Evolutionary conservation across 805 yeast genomes (phyloP).

Genomic region (Barnettozyma sucrosica): DNA sequence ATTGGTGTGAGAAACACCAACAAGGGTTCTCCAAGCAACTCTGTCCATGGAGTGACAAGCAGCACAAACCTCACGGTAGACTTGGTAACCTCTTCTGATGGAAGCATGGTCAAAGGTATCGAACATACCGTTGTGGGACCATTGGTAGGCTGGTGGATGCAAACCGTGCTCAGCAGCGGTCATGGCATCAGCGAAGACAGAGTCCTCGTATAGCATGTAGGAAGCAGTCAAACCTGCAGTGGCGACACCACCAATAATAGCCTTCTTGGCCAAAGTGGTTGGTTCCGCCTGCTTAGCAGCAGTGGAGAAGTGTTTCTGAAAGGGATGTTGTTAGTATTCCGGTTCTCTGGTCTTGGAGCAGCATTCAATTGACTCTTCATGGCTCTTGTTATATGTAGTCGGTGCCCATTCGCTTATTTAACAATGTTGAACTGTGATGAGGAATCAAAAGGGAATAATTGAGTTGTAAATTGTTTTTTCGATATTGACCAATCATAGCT

Average conservation of each 20-base stretch:
- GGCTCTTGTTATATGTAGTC: not conserved
- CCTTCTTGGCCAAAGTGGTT: conserved; percentile 36
- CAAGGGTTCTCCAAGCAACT: conserved; percentile 97
- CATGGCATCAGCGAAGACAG: conserved; percentile 89
- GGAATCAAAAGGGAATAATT: not conserved
- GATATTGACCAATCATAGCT: conserved; percentile 9
- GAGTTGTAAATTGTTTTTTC: not conserved
- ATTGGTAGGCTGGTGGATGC: conserved; percentile 87
- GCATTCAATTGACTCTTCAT: not conserved
- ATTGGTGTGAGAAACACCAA: conserved; percentile 92
- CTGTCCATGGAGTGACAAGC: conserved; percentile 97
- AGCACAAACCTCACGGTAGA: conserved; percentile 97
- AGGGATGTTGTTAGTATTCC: conserved; percentile 11
- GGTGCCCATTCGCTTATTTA: not conserved
- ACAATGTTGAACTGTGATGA: not conserved
- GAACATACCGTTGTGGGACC: conserved; percentile 94
- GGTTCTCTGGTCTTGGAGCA: not conserved
- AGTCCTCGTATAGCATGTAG: conserved; percentile 74
- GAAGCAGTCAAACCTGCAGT: conserved; percentile 77
- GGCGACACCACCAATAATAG: conserved; percentile 58
- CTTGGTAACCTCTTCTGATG: conserved; percentile 98
- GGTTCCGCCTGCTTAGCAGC: conserved; percentile 33
- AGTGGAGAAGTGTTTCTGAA: conserved; percentile 28
- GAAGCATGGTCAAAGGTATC: conserved; percentile 90
- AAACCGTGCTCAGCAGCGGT: conserved; percentile 98